A percentile compares a stretch with the other conserved stretches of the same genome.
Conservation (phyloP, 2,329 filamentous ascomycete species). For the Annulohypoxylon truncatum region DNA sequence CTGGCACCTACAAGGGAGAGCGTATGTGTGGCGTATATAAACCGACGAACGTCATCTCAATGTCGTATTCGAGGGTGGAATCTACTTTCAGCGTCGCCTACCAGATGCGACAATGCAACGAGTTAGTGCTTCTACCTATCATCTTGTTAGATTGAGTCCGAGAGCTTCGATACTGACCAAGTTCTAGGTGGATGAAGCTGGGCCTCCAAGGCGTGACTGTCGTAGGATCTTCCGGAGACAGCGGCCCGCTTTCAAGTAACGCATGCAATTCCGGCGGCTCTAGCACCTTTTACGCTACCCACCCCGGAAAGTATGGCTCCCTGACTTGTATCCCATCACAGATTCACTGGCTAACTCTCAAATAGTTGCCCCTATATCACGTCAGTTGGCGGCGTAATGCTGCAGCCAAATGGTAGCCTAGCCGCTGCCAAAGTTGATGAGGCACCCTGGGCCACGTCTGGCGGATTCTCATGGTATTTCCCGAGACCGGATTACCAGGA, state of each 20-base stretch:
- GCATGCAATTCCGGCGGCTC: constrained; percentile 7
- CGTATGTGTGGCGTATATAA: constrained; percentile 45
- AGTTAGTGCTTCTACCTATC: constrained; percentile 48
- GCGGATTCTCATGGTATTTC: constrained; percentile 44
- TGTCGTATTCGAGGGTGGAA: constrained; percentile 57
- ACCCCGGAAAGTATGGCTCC: neutral
- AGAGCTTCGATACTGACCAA: neutral
- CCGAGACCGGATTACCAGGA: constrained; percentile 44
- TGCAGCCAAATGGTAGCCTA: neutral
- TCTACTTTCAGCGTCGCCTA: constrained; percentile 57
- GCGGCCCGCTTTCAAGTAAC: constrained; percentile 18
- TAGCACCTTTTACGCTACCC: neutral
- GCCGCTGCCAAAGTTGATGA: neutral
- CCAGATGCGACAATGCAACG: constrained; percentile 54
- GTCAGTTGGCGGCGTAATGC: neutral
- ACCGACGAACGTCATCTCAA: constrained; percentile 61
- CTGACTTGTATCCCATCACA: neutral
- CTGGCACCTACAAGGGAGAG: constrained; percentile 59
- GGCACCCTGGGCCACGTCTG: constrained; percentile 15
- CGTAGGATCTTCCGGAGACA: constrained; percentile 17
- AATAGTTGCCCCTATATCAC: constrained; percentile 4
- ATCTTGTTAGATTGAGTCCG: neutral
- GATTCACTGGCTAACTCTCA: neutral
- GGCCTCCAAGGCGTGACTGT: constrained; percentile 17
- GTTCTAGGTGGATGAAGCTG: constrained; percentile 54